phyloP scores from a whole-genome alignment of 495 filamentous ascomycete genomes.

The Cenococcum geophilum region DNA sequence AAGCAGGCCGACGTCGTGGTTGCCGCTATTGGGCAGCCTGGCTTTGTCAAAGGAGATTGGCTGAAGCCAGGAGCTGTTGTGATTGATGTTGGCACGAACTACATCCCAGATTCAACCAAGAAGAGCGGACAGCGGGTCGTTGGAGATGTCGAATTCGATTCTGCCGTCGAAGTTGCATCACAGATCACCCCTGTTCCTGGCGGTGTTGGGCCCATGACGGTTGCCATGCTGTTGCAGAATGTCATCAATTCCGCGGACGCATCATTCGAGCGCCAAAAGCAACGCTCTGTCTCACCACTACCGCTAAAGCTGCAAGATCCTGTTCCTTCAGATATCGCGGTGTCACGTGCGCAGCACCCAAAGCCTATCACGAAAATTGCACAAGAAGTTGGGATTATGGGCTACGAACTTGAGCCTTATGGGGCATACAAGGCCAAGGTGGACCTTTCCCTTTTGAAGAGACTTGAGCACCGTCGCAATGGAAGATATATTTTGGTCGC shows the following conservation, averaged over 20 bases:
- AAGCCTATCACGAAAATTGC: slow-evolving; percentile 82
- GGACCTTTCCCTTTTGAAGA: slow-evolving; percentile 70
- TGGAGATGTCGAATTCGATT: slow-evolving; percentile 89
- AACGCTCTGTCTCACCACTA: slow-evolving; percentile 68
- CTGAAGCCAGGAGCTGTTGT: slow-evolving; percentile 89
- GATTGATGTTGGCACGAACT: slow-evolving; percentile 97
- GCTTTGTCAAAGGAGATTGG: slow-evolving; percentile 90
- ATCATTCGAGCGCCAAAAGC: slow-evolving; percentile 75
- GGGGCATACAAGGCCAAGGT: slow-evolving; percentile 94
- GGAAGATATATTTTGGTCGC: slow-evolving; percentile 87
- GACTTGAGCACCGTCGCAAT: slow-evolving; percentile 77
- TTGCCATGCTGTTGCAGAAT: slow-evolving; percentile 94
- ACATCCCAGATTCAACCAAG: slow-evolving; percentile 84
- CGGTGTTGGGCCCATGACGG: slow-evolving; percentile 96
- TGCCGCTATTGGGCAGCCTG: slow-evolving; percentile 81
- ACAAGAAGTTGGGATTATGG: slow-evolving; percentile 77
- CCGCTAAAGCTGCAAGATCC: slow-evolving; percentile 67
- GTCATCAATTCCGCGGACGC: slow-evolving; percentile 75
- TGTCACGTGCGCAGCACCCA: slow-evolving; percentile 82
- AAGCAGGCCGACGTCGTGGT: slow-evolving; percentile 86
- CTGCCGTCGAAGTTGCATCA: slow-evolving; percentile 80
- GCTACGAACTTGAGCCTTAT: slow-evolving; percentile 85
- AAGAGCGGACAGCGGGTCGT: slow-evolving; percentile 93
- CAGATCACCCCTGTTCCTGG: slow-evolving; percentile 95
- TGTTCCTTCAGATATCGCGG: slow-evolving; percentile 88